A percentile compares a stretch with the other conserved stretches of the same genome.
These are phyloP conservation scores for Termitomyces titanicus DNA, from an alignment of 768 basidiomycete species.

Conservation along the genomic window DNA sequence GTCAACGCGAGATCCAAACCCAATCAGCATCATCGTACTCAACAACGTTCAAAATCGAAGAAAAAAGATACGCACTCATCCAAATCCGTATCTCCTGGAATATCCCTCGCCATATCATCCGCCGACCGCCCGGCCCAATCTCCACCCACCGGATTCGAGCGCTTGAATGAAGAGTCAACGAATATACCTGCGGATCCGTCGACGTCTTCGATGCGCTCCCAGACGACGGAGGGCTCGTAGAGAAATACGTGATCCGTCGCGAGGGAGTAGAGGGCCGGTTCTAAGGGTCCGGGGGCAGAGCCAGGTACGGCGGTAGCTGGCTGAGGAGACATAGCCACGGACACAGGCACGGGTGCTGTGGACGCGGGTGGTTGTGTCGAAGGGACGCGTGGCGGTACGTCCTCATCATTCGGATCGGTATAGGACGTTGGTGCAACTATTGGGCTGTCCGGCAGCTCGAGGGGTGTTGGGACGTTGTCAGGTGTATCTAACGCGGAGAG, in stretches of 20 bases:
- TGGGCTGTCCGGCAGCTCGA: conserved; percentile 3
- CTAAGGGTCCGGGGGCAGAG: neutral
- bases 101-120: conserved; percentile 47
- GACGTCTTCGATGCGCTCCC: conserved; percentile 89
- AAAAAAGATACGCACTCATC: conserved; percentile 51
- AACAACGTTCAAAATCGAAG: neutral
- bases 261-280: conserved; percentile 67
- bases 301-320: neutral
- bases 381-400: neutral
- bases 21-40: neutral
- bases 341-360: neutral
- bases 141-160: conserved; percentile 67
- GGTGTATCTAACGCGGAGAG: conserved; percentile 3
- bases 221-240: conserved; percentile 74
- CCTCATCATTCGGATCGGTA: conserved; percentile 3
- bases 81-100: conserved; percentile 38
- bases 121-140: conserved; percentile 76
- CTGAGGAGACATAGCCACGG: neutral
- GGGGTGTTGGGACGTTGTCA: conserved; percentile 5
- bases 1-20: neutral
- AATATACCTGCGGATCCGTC: conserved; percentile 78
- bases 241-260: conserved; percentile 84
- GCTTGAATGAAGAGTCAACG: conserved; percentile 67
- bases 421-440: conserved; percentile 9
- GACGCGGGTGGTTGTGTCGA: neutral